Base-by-base conservation (phyloP, 2,329 filamentous ascomycete species). In the Hypoxylon sp. region DNA sequence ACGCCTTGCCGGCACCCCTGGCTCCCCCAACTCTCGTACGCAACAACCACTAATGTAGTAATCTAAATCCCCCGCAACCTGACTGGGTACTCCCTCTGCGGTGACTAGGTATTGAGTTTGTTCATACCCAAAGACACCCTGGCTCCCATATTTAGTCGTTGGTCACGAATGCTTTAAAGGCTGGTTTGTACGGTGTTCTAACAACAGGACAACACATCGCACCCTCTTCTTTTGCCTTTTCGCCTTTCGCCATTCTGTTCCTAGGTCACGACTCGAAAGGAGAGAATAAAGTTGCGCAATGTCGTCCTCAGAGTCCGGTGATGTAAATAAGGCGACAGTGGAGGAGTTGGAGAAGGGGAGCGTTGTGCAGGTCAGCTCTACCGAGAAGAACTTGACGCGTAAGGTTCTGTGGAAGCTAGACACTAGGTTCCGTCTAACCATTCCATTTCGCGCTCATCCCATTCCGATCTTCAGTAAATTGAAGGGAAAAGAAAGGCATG, bases 381-480 rank as follows among this genome's bases (percentile, higher is more conserved):
- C 66, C n/a, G 66, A 75, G 43, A 67, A 63, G 48, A 65, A 72
- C 11, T 69, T 85, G 66, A 82, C 80, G 17, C 79, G 81, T 30
- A 80, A 75, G 50, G 75, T 88, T 25, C 75, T 89, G 17, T 82
- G 82, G 73, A 88, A 88, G 76, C 80, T 87, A 67, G 86, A 88
- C 76, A 79, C 82, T 21, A 82, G 84, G 85, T 84, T 68, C 60
- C n/a, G 68, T 60, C 52, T 17, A 28, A 45, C 41, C 58, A 48
- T 56, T 52, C 34, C 50, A 30, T 43, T 61, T 59, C 34, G 28
- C 30, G 30, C 34, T 6, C 25, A 43, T 32, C 9, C 5, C 23
- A 48, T 48, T 51, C 14, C 17, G 10, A 36, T 62, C 34, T 53
- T 60, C 13, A 36, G 32, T 6, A 48, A 48, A 59, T 17, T 19